Evolutionary conservation across 164 flowering plant genomes (phyloP), one percentile per base, ranked within the genome.

Genomic region (Warburgia ugandensis): DNA sequence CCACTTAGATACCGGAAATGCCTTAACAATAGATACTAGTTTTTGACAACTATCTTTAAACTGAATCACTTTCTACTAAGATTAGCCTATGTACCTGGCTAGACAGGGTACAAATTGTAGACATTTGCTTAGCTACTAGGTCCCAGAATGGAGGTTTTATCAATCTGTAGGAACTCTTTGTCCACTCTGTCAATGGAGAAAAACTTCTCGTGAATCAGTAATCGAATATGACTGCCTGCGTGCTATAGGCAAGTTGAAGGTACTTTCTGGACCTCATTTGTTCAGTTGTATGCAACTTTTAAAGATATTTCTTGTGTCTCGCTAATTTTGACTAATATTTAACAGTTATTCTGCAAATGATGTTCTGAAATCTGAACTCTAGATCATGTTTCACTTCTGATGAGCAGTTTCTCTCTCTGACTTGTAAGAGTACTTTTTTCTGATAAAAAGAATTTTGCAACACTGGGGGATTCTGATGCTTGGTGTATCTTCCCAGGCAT

Each of bases 201-300:
- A 79, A 62, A 69, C 67, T 64, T 85, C 87, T 43, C 94, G 87
- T 57, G 99, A 84, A 55, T 79, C 84, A 36, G 81, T 88, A 4
- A 70, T 95, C 48, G 97, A 92, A 62, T 97, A 92, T 79, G 99
- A 92, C 38, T 88, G 97, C 60, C 61, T 92, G 73, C 94, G 97
- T 61, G 97, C 97, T 35, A 86, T 88, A 50, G 79, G 87, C 60
- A 92, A 92, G 63, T 78, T 88, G 38, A 92, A 92, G 95, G 97
- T 92, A 76, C 14, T 11, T 32, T 37, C 22, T 49, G 37, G 59
- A n/a, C 14, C 14, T 11, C n/a, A 44, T 31, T 48, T 48, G 22
- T 41, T 17, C 14, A 35, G 22, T 43, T 33, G 1, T 46, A 30
- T 6, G 41, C n/a, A 5, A 22, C 9, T 8, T 43, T n/a, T 29